Conservation (phyloP, 805 yeast genomes). For the Metschnikowia koreensis region DNA sequence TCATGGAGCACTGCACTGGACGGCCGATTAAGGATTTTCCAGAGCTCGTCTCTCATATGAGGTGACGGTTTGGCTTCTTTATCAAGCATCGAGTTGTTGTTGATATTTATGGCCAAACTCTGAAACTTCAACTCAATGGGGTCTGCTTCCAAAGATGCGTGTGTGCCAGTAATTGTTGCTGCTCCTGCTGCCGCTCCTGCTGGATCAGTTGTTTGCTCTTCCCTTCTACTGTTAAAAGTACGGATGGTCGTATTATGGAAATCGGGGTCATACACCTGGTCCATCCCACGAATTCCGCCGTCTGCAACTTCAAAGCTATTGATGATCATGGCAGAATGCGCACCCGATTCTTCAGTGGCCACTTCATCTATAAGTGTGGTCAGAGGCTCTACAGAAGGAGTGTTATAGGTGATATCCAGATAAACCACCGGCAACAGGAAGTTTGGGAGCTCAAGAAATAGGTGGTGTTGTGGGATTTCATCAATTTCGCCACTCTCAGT, state of each 20-base stretch:
- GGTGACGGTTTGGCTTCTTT: conserved; percentile 87
- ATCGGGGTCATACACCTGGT: conserved; percentile 47
- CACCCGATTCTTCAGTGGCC: conserved; percentile 4
- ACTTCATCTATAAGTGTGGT: conserved; percentile 6
- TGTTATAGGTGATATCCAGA: conserved; percentile 50
- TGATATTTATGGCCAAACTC: conserved; percentile 72
- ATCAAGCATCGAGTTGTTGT: conserved; percentile 73
- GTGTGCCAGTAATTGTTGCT: background rate
- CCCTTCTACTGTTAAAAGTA: conserved; percentile 10
- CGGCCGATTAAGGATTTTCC: conserved; percentile 68
- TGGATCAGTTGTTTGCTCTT: conserved; percentile 5
- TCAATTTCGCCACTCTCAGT: background rate
- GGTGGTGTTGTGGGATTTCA: conserved; percentile 18
- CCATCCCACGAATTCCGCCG: conserved; percentile 19
- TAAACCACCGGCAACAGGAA: conserved; percentile 73
- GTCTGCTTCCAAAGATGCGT: conserved; percentile 35
- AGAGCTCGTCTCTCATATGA: conserved; percentile 70
- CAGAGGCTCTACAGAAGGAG: conserved; percentile 9
- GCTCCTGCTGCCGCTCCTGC: background rate
- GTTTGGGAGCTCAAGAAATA: conserved; percentile 49
- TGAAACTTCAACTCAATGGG: conserved; percentile 89
- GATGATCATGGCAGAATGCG: conserved; percentile 35
- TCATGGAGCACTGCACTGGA: conserved; percentile 80
- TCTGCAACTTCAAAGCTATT: conserved; percentile 34
- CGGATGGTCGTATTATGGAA: conserved; percentile 21